Evolutionary conservation across 2,329 filamentous ascomycete genomes (phyloP), one percentile per base, ranked within the genome.

Genomic region (Trichoderma citrinoviride): DNA sequence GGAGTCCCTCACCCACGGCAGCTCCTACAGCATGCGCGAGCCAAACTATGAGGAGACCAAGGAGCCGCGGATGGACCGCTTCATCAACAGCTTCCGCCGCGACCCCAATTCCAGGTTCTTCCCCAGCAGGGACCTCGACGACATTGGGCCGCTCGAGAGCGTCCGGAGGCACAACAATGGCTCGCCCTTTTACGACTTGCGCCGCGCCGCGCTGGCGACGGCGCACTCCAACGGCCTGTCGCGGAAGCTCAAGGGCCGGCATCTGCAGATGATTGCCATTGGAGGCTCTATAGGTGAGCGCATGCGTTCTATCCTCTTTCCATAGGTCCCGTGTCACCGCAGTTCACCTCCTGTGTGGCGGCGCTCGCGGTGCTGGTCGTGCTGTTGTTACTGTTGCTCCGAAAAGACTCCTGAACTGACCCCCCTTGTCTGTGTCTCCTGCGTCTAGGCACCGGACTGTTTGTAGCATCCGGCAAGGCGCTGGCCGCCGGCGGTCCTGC

Each of bases 261-360:
- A 98, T 80, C 75, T 97, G 74, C 93, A 97, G 80, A 97, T 97
- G 94, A 97, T 97, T 81, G 94, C 94, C 15, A 96, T 97, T 70
- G 93, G 93, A 71, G 93, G 93, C 49, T 94, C 91, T 12, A 97
- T 97, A 72, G 91, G 90, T 86, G 79, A 46, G 76, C 29, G n/a
- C 25, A 19, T 29, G 53, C 64, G n/a, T 17, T 43, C 27, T n/a
- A 17, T 15, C 46, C 7, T 12, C 21, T 49, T 19, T n/a, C 25
- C 8, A 29, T n/a, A 7, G 15, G 23, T n/a, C 8, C 29, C 7
- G 10, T 33, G 4, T n/a, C 17, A 17, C 33, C 47, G 37, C 33
- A 40, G 6, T 15, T 7, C 19, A 33, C 12, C n/a, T n/a, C n/a
- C n/a, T n/a, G n/a, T n/a, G n/a, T n/a, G n/a, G n/a, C n/a, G n/a